Evolutionary conservation across 2,329 filamentous ascomycete species (phyloP), one percentile per base, ranked within the genome.

Genomic region (Colletotrichum viniferum): DNA sequence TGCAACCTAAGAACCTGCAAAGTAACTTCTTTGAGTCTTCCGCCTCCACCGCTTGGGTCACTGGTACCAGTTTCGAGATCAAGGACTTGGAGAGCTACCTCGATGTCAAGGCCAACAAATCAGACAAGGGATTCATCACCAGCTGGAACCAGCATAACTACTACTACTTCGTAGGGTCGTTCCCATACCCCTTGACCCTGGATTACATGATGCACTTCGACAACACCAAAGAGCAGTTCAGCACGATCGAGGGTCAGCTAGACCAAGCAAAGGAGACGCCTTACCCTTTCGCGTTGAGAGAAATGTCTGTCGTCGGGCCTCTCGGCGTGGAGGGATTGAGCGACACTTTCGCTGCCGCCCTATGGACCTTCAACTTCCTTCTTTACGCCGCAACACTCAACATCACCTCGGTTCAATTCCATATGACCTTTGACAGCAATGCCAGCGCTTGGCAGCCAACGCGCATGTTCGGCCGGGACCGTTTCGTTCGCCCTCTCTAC

Each of bases 131-230:
- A n/a, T 75, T 73, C 63, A 12, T 75, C 10, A 38, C 69, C 18
- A 68, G 63, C 13, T 75, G 73, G 73, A 75, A 75, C 34, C 73
- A 75, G 48, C 73, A 75, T 14, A 75, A 75, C 73, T 75, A 75
- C 63, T 75, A 68, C 34, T 75, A 73, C 38, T 75, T 75, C 24
- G 63, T 75, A 34, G 69, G 62, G 4, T 73, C 73, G 13, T 67
- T 75, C 36, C 58, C 73, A 10, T 75, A 73, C 48, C 73, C 73
- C 1, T n/a, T 75, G 56, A 75, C 73, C 4, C 34, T 75, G 69
- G 69, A 75, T 21, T 73, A 75, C 63, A 75, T 75, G 73, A 62
- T 75, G 69, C 73, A 71, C 7, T 75, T 75, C 7, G 69, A 68
- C 32, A 75, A 71, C 55, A 75, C 73, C 30, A 73, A 75, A 28